Evolutionary conservation across 768 basidiomycete species (phyloP).

Genomic region (Hemileccinum impolitum): DNA sequence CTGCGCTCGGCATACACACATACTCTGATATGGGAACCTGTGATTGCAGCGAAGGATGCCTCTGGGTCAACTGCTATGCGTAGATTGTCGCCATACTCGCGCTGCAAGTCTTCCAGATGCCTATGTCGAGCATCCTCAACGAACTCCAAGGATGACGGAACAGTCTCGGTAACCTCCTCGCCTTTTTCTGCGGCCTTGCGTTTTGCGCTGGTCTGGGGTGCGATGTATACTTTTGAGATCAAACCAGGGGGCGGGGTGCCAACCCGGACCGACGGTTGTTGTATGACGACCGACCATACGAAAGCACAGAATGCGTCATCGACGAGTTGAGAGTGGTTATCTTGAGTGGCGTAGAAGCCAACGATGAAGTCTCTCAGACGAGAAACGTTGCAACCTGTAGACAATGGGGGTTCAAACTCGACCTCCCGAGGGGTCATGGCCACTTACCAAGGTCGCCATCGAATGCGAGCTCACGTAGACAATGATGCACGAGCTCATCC

Average conservation of each 20-base stretch:
- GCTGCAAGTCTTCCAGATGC: constrained; percentile 53
- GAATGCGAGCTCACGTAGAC: constrained; percentile 82
- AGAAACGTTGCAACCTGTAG: constrained; percentile 68
- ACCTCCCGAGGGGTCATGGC: constrained; percentile 28
- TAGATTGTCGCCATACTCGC: constrained; percentile 57
- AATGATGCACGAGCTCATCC: constrained; percentile 85
- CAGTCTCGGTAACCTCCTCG: constrained; percentile 42
- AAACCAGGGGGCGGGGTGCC: constrained; percentile 61
- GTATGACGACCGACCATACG: constrained; percentile 77
- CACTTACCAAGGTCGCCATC: constrained; percentile 89
- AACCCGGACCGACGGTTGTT: constrained; percentile 72
- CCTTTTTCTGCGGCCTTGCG: constrained; percentile 61
- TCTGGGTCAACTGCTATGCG: constrained; percentile 75
- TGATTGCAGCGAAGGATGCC: constrained; percentile 73
- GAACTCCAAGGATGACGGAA: constrained; percentile 46
- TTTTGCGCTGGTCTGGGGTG: constrained; percentile 67
- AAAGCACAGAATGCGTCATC: constrained; percentile 79
- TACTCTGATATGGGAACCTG: constrained; percentile 82
- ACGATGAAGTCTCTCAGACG: constrained; percentile 67
- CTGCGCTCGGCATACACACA: constrained; percentile 21
- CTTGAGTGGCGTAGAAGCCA: constrained; percentile 54
- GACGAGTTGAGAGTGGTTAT: constrained; percentile 47
- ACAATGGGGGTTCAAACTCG: constrained; percentile 41
- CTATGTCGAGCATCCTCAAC: constrained; percentile 54
- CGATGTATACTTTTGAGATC: constrained; percentile 70